Percentiles rank a stretch among this genome's conserved stretches.
phyloP scores from a whole-genome alignment of 2,329 filamentous ascomycete genomes.

The Monilinia fructigena region DNA sequence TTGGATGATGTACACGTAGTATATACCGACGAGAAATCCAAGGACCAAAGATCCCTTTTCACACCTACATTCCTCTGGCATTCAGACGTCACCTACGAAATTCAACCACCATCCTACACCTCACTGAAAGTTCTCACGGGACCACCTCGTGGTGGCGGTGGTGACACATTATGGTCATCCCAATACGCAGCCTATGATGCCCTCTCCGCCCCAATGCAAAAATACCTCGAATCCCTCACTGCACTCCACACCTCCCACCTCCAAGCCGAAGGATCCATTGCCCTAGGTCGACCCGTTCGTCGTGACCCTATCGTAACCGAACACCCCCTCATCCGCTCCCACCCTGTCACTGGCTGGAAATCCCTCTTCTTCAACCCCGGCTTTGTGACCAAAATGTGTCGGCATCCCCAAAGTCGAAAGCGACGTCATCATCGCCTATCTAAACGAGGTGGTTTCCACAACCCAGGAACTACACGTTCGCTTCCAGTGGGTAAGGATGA shows the following conservation, averaged over 20 bases:
- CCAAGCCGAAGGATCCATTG: conserved; percentile 49
- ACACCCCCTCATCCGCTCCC: conserved; percentile 57
- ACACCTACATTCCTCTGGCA: conserved; percentile 50
- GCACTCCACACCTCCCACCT: conserved; percentile 55
- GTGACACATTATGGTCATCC: conserved; percentile 57
- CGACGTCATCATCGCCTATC: conserved; percentile 50
- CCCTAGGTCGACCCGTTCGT: conserved; percentile 44
- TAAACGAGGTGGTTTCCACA: conserved; percentile 55
- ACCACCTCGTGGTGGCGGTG: conserved; percentile 54
- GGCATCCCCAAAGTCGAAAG: conserved; percentile 57
- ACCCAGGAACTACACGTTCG: conserved; percentile 68
- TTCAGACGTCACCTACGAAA: conserved; percentile 53
- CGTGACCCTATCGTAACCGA: conserved; percentile 53
- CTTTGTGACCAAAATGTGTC: conserved; percentile 57
- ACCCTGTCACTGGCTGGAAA: conserved; percentile 63
- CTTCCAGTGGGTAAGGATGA: conserved; percentile 62
- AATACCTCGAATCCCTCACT: conserved; percentile 56
- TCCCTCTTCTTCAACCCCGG: conserved; percentile 58
- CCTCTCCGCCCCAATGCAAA: conserved; percentile 55
- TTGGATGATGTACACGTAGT: conserved; percentile 58
- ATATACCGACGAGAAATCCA: conserved; percentile 52
- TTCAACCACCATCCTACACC: conserved; percentile 58
- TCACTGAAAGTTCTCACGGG: conserved; percentile 54
- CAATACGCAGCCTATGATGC: conserved; percentile 59
- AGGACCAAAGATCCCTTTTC: conserved; percentile 54